Conservation (phyloP, 306 rosid genomes). For the Dryas drummondii region DNA sequence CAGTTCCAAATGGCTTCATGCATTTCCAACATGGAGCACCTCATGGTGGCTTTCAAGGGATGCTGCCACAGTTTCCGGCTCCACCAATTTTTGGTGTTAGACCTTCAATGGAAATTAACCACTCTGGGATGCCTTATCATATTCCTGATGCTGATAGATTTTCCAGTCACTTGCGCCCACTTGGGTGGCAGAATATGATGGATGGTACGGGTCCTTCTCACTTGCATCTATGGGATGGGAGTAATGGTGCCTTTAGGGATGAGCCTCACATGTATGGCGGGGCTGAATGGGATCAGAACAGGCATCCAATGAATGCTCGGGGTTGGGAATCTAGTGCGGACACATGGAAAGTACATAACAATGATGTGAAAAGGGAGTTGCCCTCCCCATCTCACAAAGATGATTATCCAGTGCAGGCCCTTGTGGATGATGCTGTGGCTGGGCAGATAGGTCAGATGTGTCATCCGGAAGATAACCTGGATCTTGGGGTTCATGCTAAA, state of each 20-base stretch:
- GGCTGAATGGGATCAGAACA: conserved; percentile 90
- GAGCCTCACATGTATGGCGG: conserved; percentile 73
- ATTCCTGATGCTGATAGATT: conserved; percentile 86
- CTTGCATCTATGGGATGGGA: conserved; percentile 91
- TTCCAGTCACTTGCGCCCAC: conserved; percentile 83
- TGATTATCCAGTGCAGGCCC: conserved; percentile 44
- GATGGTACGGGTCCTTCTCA: conserved; percentile 92
- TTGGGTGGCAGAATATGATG: conserved; percentile 89
- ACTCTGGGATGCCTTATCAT: conserved; percentile 83
- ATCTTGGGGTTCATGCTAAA: conserved; percentile 42
- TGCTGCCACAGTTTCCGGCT: conserved; percentile 81
- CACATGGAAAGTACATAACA: conserved; percentile 78
- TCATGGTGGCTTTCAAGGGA: conserved; percentile 87
- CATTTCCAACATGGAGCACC: conserved; percentile 93
- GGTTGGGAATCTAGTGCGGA: conserved; percentile 91
- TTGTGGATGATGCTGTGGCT: conserved; percentile 49
- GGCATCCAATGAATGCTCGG: conserved; percentile 67
- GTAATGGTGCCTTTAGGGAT: conserved; percentile 75
- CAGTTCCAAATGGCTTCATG: conserved; percentile 82
- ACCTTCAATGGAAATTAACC: conserved; percentile 82
- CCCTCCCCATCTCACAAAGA: conserved; percentile 70
- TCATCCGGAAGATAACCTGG: conserved; percentile 48
- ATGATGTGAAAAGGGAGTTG: conserved; percentile 68
- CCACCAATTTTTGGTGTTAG: conserved; percentile 82
- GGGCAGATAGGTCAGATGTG: conserved; percentile 51